These are phyloP conservation scores for Aspergillus fischeri DNA, from an alignment of 2,329 filamentous ascomycete genomes.

Conservation along the genomic window DNA sequence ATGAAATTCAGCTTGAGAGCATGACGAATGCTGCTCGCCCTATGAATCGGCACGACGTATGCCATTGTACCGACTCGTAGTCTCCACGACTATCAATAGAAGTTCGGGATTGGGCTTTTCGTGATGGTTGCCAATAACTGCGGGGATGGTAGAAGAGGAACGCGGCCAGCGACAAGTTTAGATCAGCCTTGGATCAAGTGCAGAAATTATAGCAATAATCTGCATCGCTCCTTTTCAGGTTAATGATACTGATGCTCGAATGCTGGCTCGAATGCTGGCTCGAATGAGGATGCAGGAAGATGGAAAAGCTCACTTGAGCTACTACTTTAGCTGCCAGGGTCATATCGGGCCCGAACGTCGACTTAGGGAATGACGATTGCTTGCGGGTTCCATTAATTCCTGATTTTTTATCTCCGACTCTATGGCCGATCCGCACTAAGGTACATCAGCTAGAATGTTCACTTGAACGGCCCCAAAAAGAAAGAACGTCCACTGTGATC, in stretches of 20 bases:
- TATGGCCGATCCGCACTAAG: neutral
- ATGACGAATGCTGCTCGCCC: conserved; percentile 85
- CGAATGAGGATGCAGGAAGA: neutral
- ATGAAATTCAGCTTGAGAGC: conserved; percentile 77
- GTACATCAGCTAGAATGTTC: too few relatives aligned
- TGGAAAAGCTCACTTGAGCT: neutral
- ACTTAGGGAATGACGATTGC: neutral
- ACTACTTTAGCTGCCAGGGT: neutral
- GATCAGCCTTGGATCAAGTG: neutral
- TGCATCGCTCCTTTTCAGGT: neutral
- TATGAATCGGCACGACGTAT: conserved; percentile 90
- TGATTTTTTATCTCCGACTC: neutral
- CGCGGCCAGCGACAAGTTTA: neutral
- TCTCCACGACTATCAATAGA: neutral
- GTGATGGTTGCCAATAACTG: neutral
- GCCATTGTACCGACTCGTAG: conserved; percentile 58
- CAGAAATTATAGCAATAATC: neutral
- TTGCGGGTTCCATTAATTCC: neutral
- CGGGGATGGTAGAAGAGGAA: neutral
- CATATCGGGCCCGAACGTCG: neutral
- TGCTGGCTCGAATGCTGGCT: neutral
- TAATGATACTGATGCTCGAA: neutral
- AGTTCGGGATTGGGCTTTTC: neutral
- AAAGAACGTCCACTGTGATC: neutral
- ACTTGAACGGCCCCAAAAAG: neutral